Evolutionary conservation across 805 yeast genomes (phyloP).

Genomic region (Candida nemodendra): DNA sequence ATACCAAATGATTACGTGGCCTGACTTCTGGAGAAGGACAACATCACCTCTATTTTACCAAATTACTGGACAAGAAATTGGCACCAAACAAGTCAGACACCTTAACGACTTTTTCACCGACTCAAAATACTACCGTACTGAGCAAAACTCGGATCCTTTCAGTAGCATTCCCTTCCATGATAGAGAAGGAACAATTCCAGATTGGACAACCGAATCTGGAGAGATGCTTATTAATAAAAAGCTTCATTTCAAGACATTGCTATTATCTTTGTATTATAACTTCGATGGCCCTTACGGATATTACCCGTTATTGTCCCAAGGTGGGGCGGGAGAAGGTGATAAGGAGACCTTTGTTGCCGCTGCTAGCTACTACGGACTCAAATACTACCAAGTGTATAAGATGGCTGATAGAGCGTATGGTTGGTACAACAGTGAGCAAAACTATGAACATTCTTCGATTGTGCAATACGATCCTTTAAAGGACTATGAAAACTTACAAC

Average conservation of each 20-base stretch:
- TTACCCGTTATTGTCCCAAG: slow-evolving; percentile 59
- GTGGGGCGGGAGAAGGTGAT: slow-evolving; percentile 73
- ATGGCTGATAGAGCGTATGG: slow-evolving; percentile 34
- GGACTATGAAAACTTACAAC: slow-evolving; percentile 29
- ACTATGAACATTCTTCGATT: slow-evolving; percentile 35
- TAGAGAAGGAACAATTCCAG: slow-evolving; percentile 65
- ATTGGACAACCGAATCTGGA: slow-evolving; percentile 69
- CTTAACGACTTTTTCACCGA: slow-evolving; percentile 32
- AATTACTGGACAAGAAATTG: slow-evolving; percentile 57
- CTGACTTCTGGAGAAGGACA: slow-evolving; percentile 86
- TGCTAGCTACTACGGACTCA: slow-evolving; percentile 48
- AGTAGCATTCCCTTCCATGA: slow-evolving; percentile 53
- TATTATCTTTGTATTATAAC: slow-evolving; percentile 65
- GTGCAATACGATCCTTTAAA: slow-evolving; percentile 35
- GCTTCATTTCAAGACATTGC: slow-evolving; percentile 54
- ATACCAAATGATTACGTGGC: slow-evolving; percentile 65
- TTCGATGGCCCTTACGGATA: slow-evolving; percentile 59
- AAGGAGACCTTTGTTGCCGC: slow-evolving; percentile 76
- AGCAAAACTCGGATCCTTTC: slow-evolving; percentile 34
- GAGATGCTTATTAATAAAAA: slow-evolving; percentile 59
- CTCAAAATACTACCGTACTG: slow-evolving; percentile 31
- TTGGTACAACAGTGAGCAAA: slow-evolving; percentile 31
- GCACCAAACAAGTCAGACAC: slow-evolving; percentile 32
- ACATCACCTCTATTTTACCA: slow-evolving; percentile 72
- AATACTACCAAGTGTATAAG: slow-evolving; percentile 54